phyloP scores from a whole-genome alignment of 371 early-diverging fungal genomes.

The Nematocida ausubeli region DNA sequence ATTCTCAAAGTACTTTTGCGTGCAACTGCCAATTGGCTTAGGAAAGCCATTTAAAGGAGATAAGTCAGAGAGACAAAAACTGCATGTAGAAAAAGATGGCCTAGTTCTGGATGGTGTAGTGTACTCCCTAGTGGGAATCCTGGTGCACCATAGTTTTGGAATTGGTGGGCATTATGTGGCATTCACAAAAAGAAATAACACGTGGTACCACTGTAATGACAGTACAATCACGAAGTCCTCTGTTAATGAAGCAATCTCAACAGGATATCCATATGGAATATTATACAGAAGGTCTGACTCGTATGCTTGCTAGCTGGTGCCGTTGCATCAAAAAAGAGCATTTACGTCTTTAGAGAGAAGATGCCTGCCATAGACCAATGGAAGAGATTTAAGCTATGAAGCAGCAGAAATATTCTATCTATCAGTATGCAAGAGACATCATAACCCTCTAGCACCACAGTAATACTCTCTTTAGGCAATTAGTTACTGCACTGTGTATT shows the following conservation, averaged over 20 bases:
- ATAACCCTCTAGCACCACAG: no score
- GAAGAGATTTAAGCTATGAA: no score
- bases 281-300: conserved; percentile 23
- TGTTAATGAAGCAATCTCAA: conserved; percentile 28
- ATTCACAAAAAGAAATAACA: conserved; percentile 36
- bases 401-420: no score
- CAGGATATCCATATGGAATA: conserved; percentile 53
- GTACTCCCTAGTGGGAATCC: conserved; percentile 42
- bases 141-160: conserved; percentile 54
- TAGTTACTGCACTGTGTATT: no score
- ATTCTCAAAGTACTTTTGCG: conserved; percentile 54
- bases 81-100: conserved; percentile 38
- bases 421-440: no score
- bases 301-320: no score
- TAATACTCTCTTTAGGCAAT: no score
- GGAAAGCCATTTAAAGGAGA: conserved; percentile 33
- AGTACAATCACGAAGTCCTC: conserved; percentile 47
- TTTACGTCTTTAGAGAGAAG: no score
- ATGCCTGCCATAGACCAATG: no score
- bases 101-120: conserved; percentile 27
- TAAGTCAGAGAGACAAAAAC: conserved; percentile 33
- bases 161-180: conserved; percentile 55
- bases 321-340: no score
- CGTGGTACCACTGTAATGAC: conserved; percentile 57
- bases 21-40: conserved; percentile 47